phyloP scores from a whole-genome alignment of 2,329 filamentous ascomycete species.

The Pseudogymnoascus sp. region DNA sequence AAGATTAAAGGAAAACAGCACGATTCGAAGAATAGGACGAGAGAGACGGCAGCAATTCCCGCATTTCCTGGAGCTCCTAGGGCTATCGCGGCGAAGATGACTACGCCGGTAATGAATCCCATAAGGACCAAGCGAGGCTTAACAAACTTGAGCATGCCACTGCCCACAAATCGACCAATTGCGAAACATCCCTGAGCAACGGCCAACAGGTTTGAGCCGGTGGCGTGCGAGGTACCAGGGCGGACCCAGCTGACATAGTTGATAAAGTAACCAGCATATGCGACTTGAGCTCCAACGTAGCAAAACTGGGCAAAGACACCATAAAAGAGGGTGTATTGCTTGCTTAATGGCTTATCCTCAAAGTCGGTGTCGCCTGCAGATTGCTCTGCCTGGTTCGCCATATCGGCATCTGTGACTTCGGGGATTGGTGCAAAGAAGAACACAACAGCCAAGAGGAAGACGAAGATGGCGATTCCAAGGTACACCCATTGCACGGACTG shows the following conservation, averaged over 20 bases:
- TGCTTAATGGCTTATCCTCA: conserved; percentile 55
- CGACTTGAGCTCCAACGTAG: conserved; percentile 64
- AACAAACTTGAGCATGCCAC: conserved; percentile 53
- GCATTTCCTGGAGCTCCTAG: conserved; percentile 40
- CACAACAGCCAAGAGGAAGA: conserved; percentile 45
- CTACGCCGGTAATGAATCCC: conserved; percentile 42
- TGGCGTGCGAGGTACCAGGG: conserved; percentile 32
- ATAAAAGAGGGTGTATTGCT: conserved; percentile 67
- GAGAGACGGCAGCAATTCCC: conserved; percentile 42
- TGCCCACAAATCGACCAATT: conserved; percentile 61
- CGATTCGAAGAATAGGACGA: conserved; percentile 43
- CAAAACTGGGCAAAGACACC: conserved; percentile 68
- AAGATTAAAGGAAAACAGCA: conserved; percentile 47
- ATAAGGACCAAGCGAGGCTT: conserved; percentile 59
- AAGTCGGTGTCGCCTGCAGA: conserved; percentile 33
- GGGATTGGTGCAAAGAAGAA: conserved; percentile 47
- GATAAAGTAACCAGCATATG: conserved; percentile 59
- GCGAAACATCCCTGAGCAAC: conserved; percentile 68
- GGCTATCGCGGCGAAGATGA: conserved; percentile 41
- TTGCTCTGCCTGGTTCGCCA: conserved; percentile 38
- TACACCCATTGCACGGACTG: conserved; percentile 57
- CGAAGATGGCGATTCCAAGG: conserved; percentile 52
- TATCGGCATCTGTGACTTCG: conserved; percentile 52
- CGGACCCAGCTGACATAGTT: conserved; percentile 57
- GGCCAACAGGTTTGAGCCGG: conserved; percentile 51